Base-by-base conservation (phyloP, 73 alveolate genomes). In the Blepharisma stoltei region DNA sequence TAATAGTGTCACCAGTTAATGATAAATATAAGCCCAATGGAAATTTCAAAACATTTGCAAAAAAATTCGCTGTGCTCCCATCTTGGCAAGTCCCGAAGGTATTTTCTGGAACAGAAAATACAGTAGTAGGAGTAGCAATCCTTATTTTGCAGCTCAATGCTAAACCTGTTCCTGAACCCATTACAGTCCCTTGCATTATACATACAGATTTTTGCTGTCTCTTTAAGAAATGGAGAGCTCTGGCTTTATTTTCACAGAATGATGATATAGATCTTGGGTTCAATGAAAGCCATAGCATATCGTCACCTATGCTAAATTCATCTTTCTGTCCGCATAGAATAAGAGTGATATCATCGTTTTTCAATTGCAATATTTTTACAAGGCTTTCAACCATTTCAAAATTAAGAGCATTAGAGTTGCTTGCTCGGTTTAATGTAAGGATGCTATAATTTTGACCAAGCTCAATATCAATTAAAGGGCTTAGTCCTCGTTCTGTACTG, bases 121-220 rank as follows among this genome's bases (percentile, higher is more conserved):
- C 46, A 14, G 73, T 14, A 20, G 73, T 14, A 20, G 73, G 49
- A 9, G 73, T 60, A 8, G 73, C 73, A 20, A 60, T 38, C 23
- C 73, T 14, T 18, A 18, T 14, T 14, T 25, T n/a, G 23, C 73
- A 60, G 14, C 46, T 9, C 2, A 60, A 25, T 14, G 73, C 73
- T 60, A 60, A 60, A 25, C 48, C 73, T 20, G 47, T 47, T 14
- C 73, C 73, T 14, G 49, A 14, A 2, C 73, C 73, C 73, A 60
- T 60, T 2, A n/a, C 14, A 60, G 73, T 25, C 23, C 73, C 73
- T 20, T 14, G 14, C 46, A 60, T 60, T 3, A 60, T 47, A 60
- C 73, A 18, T 60, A 60, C 18, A 60, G 46, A 14, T 14, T 60
- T 60, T 18, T 8, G 14, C 23, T 25, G 46, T 32, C 41, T 32